These are phyloP conservation scores for Glonium stellatum DNA, from an alignment of 495 filamentous ascomycete species.

Conservation along the genomic window DNA sequence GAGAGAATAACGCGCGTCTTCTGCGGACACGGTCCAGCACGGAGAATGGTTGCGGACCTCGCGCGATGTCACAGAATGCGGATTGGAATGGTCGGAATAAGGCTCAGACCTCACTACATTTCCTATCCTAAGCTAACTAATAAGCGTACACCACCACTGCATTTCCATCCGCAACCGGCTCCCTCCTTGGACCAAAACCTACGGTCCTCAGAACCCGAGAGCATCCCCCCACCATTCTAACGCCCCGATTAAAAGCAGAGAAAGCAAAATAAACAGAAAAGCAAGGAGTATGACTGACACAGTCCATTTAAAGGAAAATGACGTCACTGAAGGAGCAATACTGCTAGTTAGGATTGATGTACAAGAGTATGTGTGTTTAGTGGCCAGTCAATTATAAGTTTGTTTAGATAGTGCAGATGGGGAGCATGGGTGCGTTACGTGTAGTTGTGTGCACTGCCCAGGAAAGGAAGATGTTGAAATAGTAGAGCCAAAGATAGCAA, in stretches of 20 bases:
- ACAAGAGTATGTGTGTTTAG: neutral
- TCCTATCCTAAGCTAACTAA: neutral
- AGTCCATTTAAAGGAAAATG: neutral
- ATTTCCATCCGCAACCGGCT: neutral
- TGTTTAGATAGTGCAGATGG: neutral
- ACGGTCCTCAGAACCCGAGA: neutral
- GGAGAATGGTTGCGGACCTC: no score
- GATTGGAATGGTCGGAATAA: neutral
- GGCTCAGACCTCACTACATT: neutral
- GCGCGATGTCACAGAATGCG: no score
- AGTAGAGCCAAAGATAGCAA: neutral
- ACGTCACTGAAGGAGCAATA: neutral
- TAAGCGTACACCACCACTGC: neutral
- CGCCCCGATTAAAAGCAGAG: neutral
- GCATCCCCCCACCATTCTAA: neutral
- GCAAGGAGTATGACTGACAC: neutral
- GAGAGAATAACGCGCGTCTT: no score
- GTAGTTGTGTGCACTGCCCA: neutral
- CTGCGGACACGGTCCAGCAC: no score
- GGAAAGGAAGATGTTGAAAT: neutral
- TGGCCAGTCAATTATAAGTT: neutral
- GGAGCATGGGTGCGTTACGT: neutral
- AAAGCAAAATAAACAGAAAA: neutral
- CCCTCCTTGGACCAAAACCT: neutral
- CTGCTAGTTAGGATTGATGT: neutral